Percentiles rank a stretch among this genome's conserved stretches.
These are phyloP conservation scores for Akanthomyces muscarius DNA, from an alignment of 2,329 filamentous ascomycete species.

Conservation along the genomic window DNA sequence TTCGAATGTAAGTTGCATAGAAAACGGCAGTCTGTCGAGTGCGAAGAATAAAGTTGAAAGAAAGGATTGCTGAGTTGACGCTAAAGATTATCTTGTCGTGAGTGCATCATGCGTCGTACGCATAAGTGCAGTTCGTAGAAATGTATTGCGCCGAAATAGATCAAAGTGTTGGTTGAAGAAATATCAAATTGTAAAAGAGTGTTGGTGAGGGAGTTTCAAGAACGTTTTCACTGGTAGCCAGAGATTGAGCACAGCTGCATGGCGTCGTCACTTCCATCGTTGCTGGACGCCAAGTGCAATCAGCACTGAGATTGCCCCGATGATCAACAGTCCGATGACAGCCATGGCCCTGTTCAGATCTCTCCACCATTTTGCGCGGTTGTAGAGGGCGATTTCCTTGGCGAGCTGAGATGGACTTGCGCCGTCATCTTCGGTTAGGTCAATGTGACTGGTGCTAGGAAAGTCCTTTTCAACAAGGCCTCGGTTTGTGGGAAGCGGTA, in stretches of 20 bases:
- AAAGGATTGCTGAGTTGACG: constrained; percentile 10
- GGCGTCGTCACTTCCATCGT: constrained; percentile 37
- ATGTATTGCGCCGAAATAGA: not conserved
- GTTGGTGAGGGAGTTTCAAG: not conserved
- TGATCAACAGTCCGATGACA: constrained; percentile 50
- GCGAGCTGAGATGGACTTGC: constrained; percentile 30
- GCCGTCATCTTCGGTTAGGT: constrained; percentile 33
- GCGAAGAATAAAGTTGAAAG: constrained; percentile 16
- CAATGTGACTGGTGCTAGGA: constrained; percentile 38
- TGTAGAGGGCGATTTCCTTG: constrained; percentile 42
- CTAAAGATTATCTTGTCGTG: constrained; percentile 2
- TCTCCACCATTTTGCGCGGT: constrained; percentile 57
- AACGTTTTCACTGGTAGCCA: not conserved
- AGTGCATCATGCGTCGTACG: constrained; percentile 3
- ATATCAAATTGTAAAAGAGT: not conserved
- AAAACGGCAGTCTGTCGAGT: constrained; percentile 16
- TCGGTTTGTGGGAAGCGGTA: constrained; percentile 64
- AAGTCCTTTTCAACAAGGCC: constrained; percentile 47
- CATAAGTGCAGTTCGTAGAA: not conserved
- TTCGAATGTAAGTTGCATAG: not conserved
- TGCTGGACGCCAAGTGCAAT: constrained; percentile 49
- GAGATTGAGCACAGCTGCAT: not conserved
- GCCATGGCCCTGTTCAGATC: constrained; percentile 57
- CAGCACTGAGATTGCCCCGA: constrained; percentile 49
- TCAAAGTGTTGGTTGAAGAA: not conserved